phyloP scores from a whole-genome alignment of 257 asterid species.

The Verbascum thapsus region DNA sequence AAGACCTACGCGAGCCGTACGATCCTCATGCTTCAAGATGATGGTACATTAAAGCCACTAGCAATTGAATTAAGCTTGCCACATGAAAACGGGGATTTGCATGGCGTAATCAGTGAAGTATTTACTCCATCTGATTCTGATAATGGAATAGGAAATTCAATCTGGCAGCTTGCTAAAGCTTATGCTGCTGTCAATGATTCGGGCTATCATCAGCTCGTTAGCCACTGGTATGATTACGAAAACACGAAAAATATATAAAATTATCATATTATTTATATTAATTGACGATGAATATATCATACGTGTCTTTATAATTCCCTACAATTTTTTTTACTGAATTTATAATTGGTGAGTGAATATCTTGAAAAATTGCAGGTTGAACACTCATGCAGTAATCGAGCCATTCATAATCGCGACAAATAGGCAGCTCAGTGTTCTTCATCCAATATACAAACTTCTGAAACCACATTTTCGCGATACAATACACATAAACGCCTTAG shows the following conservation, averaged over 20 bases:
- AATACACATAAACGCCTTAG: conserved; percentile 79
- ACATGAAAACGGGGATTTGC: conserved; percentile 54
- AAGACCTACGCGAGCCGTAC: conserved; percentile 85
- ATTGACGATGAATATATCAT: too few species aligned
- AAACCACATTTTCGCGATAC: conserved; percentile 94
- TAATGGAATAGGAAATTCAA: conserved; percentile 53
- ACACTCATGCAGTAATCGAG: conserved; percentile 91
- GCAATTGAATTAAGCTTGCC: conserved; percentile 92
- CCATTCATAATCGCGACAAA: conserved; percentile 82
- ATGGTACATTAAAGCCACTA: conserved; percentile 82
- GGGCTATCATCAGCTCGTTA: conserved; percentile 88
- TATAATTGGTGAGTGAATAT: too few species aligned
- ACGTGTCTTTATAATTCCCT: too few species aligned
- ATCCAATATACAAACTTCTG: conserved; percentile 85
- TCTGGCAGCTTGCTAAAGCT: conserved; percentile 98
- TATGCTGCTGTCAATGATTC: conserved; percentile 89
- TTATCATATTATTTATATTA: too few species aligned
- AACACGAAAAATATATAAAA: conserved; percentile 1
- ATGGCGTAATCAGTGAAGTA: conserved; percentile 64
- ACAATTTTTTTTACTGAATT: too few species aligned
- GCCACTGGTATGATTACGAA: conserved; percentile 69
- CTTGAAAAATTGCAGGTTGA: conserved; percentile 61
- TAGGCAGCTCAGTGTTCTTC: conserved; percentile 75
- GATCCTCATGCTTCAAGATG: conserved; percentile 68
- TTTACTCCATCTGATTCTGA: conserved; percentile 64